phyloP scores from a whole-genome alignment of 129 eudicot species.

The Deinandra increscens region DNA sequence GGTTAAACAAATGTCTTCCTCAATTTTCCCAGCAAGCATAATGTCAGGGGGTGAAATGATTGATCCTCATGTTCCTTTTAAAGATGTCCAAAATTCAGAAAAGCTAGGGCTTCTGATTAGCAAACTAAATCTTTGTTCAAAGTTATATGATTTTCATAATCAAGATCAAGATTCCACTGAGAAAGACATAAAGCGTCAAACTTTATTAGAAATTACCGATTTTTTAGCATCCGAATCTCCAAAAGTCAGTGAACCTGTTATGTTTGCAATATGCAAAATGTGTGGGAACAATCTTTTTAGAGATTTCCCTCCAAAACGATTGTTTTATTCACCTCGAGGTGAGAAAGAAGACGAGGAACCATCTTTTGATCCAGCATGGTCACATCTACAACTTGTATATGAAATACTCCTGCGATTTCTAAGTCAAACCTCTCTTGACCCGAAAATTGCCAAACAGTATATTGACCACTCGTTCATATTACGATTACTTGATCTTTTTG shows the following conservation, averaged over 20 bases:
- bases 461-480: conserved; percentile 50
- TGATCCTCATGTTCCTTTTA: conserved; percentile 54
- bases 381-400: conserved; percentile 35
- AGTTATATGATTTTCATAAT: conserved; percentile 47
- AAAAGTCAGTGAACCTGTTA: conserved; percentile 49
- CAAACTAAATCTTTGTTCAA: conserved; percentile 54
- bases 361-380: conserved; percentile 52
- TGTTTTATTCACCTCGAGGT: conserved; percentile 28
- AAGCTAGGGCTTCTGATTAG: conserved; percentile 49
- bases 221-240: conserved; percentile 50
- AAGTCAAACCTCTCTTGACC: conserved; percentile 46
- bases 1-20: conserved; percentile 57
- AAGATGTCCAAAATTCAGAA: conserved; percentile 52
- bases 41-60: conserved; percentile 47
- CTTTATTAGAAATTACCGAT: conserved; percentile 51
- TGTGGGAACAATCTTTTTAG: conserved; percentile 55
- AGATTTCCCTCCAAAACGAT: conserved; percentile 55
- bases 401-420: conserved; percentile 55
- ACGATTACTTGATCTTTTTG: conserved; percentile 52
- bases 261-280: conserved; percentile 57
- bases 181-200: conserved; percentile 59
- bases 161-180: conserved; percentile 41
- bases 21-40: conserved; percentile 48
- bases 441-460: conserved; percentile 53
- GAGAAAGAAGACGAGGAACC: conserved; percentile 63